A percentile compares a stretch with the other conserved stretches of the same genome.
Conservation (phyloP, 2,329 filamentous ascomycete species). For the Bipolaris cookei region DNA sequence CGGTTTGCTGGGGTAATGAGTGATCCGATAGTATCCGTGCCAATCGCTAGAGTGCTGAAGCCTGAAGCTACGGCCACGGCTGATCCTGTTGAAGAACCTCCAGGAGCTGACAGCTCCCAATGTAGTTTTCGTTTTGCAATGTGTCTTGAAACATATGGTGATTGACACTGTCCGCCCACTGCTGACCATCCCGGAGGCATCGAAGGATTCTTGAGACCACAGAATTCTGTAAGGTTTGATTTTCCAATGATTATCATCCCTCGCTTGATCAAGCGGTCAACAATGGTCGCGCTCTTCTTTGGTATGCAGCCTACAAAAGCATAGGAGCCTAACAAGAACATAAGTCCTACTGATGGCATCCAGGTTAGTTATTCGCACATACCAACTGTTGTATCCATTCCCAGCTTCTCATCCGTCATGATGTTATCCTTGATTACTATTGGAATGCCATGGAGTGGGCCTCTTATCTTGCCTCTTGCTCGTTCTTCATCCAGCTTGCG, state of each 20-base stretch:
- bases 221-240: constrained; percentile 51
- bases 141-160: constrained; percentile 48
- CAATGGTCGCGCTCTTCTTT: constrained; percentile 47
- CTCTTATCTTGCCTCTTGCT: constrained; percentile 43
- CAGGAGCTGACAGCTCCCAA: constrained; percentile 47
- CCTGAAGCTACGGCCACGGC: constrained; percentile 50
- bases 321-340: constrained; percentile 36
- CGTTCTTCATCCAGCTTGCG: constrained; percentile 51
- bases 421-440: constrained; percentile 54
- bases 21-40: constrained; percentile 51
- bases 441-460: constrained; percentile 53
- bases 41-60: constrained; percentile 50
- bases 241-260: constrained; percentile 55
- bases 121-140: constrained; percentile 47
- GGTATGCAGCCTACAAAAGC: constrained; percentile 49
- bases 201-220: constrained; percentile 44
- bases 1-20: constrained; percentile 50
- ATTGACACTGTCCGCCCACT: constrained; percentile 49
- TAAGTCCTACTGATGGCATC: background rate
- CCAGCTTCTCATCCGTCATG: constrained; percentile 46
- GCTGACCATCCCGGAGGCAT: constrained; percentile 52
- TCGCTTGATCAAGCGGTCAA: constrained; percentile 46
- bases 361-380: constrained; percentile 8
- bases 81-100: constrained; percentile 48
- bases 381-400: constrained; percentile 53